Percentiles rank a stretch among this genome's conserved stretches.
Evolutionary conservation across 345 rosid genomes (phyloP).

Genomic region (Passiflora organensis): DNA sequence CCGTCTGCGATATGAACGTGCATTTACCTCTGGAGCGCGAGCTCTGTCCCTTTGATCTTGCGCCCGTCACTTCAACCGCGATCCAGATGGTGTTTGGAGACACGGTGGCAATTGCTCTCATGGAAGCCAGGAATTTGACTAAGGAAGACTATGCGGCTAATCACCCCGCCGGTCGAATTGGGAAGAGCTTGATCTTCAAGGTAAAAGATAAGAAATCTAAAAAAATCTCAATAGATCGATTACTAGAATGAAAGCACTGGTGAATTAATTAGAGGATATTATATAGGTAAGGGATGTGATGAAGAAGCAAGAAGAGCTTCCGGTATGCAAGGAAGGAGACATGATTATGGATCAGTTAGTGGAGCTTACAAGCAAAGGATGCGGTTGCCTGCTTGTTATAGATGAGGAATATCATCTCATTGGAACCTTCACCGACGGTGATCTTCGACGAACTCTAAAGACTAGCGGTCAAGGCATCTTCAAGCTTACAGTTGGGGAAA

Average conservation of each 20-base stretch:
- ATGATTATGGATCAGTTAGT: constrained; percentile 89
- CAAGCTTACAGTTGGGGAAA: constrained; percentile 85
- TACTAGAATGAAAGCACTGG: too few species aligned
- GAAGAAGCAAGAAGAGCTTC: constrained; percentile 90
- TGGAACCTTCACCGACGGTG: constrained; percentile 95
- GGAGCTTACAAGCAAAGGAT: constrained; percentile 91
- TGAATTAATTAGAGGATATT: too few species aligned
- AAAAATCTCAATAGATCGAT: too few species aligned
- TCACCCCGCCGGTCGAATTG: constrained; percentile 96
- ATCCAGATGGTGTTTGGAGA: constrained; percentile 99
- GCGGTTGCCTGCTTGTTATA: constrained; percentile 84
- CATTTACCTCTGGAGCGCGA: constrained; percentile 84
- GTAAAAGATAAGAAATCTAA: constrained; percentile 22
- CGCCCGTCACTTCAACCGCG: constrained; percentile 95
- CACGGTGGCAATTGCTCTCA: constrained; percentile 90
- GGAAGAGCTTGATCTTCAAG: constrained; percentile 90
- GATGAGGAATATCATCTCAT: constrained; percentile 56
- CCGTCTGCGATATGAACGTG: constrained; percentile 71
- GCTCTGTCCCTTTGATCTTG: constrained; percentile 86
- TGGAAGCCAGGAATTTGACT: constrained; percentile 77
- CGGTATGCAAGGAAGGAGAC: constrained; percentile 81
- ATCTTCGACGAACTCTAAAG: constrained; percentile 88
- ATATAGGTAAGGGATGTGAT: constrained; percentile 90
- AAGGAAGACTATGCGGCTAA: constrained; percentile 85
- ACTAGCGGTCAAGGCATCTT: constrained; percentile 86